Conservation (phyloP, 441 rosid genomes). For the Euphorbia schlechtendalii region DNA sequence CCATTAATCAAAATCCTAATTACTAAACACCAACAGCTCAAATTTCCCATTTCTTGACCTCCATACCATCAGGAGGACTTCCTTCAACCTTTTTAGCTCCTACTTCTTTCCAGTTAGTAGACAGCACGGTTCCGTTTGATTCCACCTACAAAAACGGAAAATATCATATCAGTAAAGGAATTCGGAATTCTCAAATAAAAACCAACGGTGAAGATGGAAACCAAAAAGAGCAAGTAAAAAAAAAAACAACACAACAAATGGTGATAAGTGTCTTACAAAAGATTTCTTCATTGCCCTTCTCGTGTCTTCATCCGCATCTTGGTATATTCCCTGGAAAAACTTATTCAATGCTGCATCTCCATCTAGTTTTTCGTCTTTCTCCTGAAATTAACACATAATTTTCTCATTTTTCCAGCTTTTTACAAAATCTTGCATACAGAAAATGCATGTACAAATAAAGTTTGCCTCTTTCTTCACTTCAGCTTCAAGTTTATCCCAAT, state of each 20-base stretch:
- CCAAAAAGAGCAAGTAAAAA: too few relatives aligned
- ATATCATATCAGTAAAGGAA: too few relatives aligned
- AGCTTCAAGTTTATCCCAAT: constrained; percentile 94
- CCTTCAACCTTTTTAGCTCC: constrained; percentile 74
- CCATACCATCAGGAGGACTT: constrained; percentile 88
- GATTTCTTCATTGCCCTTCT: constrained; percentile 94
- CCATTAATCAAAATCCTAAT: too few relatives aligned
- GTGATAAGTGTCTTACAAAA: constrained; percentile 48
- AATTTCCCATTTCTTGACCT: constrained; percentile 71
- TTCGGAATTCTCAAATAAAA: too few relatives aligned
- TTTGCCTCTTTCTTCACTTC: constrained; percentile 70
- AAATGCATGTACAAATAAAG: background rate
- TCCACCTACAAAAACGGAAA: constrained; percentile 53
- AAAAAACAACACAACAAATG: too few relatives aligned
- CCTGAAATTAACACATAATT: constrained; percentile 39
- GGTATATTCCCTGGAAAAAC: constrained; percentile 76
- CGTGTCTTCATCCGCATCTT: constrained; percentile 75
- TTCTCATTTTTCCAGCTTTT: background rate
- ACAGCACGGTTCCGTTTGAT: constrained; percentile 69
- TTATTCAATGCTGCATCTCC: constrained; percentile 97
- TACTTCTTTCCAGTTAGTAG: constrained; percentile 85
- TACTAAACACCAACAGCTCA: too few relatives aligned
- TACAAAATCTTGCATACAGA: too few relatives aligned
- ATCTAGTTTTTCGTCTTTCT: constrained; percentile 88
- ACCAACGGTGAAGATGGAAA: too few relatives aligned